Conservation (phyloP, 2,329 filamentous ascomycete species). For the Hysterium pulicare region DNA sequence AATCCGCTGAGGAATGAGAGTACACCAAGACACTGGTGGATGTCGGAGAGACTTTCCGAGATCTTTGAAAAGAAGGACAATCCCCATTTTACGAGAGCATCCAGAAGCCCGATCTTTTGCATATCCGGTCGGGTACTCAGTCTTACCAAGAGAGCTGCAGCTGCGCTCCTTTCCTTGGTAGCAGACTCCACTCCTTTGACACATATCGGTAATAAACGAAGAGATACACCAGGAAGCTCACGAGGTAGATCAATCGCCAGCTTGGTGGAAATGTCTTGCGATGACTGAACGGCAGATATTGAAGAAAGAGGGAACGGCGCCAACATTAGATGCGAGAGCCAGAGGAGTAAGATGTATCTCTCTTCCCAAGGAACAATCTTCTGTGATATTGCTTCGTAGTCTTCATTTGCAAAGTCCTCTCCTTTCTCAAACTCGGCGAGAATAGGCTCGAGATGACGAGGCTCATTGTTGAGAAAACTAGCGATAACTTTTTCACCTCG, state of each 20-base stretch:
- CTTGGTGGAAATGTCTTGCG: constrained; percentile 24
- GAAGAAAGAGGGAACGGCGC: constrained; percentile 88
- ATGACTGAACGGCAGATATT: constrained; percentile 59
- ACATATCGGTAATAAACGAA: constrained; percentile 67
- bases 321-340: constrained; percentile 57
- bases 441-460: constrained; percentile 77
- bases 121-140: constrained; percentile 84
- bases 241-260: constrained; percentile 54
- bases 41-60: constrained; percentile 44
- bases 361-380: constrained; percentile 67
- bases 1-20: constrained; percentile 77
- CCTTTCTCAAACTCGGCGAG: constrained; percentile 69
- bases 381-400: constrained; percentile 15
- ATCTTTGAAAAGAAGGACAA: constrained; percentile 56
- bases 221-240: constrained; percentile 65
- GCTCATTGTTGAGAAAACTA: constrained; percentile 86
- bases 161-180: constrained; percentile 85
- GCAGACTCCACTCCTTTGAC: constrained; percentile 68
- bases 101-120: constrained; percentile 70
- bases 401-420: constrained; percentile 21
- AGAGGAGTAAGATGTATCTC: constrained; percentile 80
- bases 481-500: constrained; percentile 90
- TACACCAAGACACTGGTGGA: constrained; percentile 75
- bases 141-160: constrained; percentile 76
- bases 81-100: constrained; percentile 68